phyloP scores from a whole-genome alignment of 176 grass and related monocot species.

The Stipa capillata region DNA sequence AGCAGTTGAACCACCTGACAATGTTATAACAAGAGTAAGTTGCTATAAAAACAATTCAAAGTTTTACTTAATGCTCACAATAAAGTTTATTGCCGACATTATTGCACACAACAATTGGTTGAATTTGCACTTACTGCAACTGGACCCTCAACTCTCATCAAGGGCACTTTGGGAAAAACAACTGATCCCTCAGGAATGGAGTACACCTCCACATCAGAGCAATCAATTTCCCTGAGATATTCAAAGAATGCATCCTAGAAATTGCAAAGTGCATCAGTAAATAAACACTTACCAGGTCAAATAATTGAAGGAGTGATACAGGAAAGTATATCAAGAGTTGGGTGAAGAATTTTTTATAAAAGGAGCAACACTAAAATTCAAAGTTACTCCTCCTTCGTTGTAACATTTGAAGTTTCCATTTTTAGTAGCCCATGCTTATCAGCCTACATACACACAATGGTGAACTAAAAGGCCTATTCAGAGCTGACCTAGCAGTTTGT shows the following conservation, averaged over 20 bases:
- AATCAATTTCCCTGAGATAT: slow-evolving; percentile 71
- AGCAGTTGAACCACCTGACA: slow-evolving; percentile 85
- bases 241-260: slow-evolving; percentile 82
- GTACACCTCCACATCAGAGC: slow-evolving; percentile 93
- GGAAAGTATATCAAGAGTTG: background rate
- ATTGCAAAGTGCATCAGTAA: slow-evolving; percentile 29
- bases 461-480: background rate
- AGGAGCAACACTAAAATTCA: background rate
- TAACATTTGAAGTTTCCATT: background rate
- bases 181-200: slow-evolving; percentile 92
- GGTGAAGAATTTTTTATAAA: background rate
- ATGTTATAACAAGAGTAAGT: slow-evolving; percentile 18
- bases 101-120: slow-evolving; percentile 1
- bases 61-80: background rate
- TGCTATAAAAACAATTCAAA: slow-evolving; percentile 5
- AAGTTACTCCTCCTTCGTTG: too few species aligned
- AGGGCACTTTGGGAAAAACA: slow-evolving; percentile 93
- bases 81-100: background rate
- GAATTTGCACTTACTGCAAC: slow-evolving; percentile 76
- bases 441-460: background rate
- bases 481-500: slow-evolving; percentile 3
- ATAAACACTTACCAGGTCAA: slow-evolving; percentile 19
- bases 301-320: background rate
- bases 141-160: slow-evolving; percentile 87
- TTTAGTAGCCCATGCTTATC: background rate